Conservation (phyloP, 78 protist species). For the slime mould (Dictyostelium discoideum) region dicty_2.7 NC_007089.4:2651001-2651500, state of each 20-base stretch:
- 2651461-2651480: not conserved
- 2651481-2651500: too few relatives aligned
- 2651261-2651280: not conserved
- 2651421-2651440: not conserved
- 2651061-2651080: too few relatives aligned
- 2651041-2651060: too few relatives aligned
- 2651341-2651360: not conserved
- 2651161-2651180: not conserved
- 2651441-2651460: too few relatives aligned
- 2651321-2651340: not conserved
- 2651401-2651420: not conserved
- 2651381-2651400: too few relatives aligned
- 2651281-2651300: not conserved
- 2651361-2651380: not conserved
- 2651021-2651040: too few relatives aligned
- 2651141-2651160: not conserved
- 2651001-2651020: too few relatives aligned
- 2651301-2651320: not conserved
- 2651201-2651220: not conserved
- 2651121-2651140: not conserved
- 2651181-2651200: not conserved
- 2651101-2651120: too few relatives aligned
- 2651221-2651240: not conserved
- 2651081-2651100: too few relatives aligned
- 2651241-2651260: not conserved